Evolutionary conservation across 805 yeast genomes (phyloP).

Genomic region (Lachancea fermentati): DNA sequence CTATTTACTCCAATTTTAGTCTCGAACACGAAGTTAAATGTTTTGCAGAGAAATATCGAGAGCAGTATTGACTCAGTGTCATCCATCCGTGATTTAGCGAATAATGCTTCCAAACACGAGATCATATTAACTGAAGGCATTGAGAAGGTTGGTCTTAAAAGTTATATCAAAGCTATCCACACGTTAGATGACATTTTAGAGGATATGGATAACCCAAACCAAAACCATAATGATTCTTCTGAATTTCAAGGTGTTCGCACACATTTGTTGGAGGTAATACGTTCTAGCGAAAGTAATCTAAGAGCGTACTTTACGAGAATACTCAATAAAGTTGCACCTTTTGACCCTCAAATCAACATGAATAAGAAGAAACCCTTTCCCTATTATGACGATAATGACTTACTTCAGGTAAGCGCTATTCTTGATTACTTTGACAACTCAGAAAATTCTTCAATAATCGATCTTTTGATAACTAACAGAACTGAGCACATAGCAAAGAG

Average conservation of each 20-base stretch:
- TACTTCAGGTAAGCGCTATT: constrained; percentile 38
- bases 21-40: constrained; percentile 51
- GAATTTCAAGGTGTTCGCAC: constrained; percentile 65
- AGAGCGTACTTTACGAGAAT: constrained; percentile 43
- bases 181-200: constrained; percentile 43
- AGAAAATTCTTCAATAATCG: constrained; percentile 23
- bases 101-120: constrained; percentile 40
- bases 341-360: constrained; percentile 41
- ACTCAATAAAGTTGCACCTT: constrained; percentile 38
- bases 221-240: constrained; percentile 19
- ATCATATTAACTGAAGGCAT: constrained; percentile 31
- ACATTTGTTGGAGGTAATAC: constrained; percentile 51
- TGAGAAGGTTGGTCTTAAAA: constrained; percentile 30
- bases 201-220: constrained; percentile 34
- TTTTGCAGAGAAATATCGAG: constrained; percentile 52
- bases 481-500: constrained; percentile 37
- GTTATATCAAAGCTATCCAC: constrained; percentile 37
- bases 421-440: constrained; percentile 39
- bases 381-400: constrained; percentile 32
- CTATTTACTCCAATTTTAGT: constrained; percentile 68
- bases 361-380: constrained; percentile 39
- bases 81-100: constrained; percentile 45
- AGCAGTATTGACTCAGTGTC: constrained; percentile 44
- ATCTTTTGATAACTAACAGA: constrained; percentile 40
- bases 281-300: constrained; percentile 51